Percentiles rank a stretch among this genome's conserved stretches.
These are phyloP conservation scores for Globisporangium splendens DNA, from an alignment of 352 stramenopile genomes.

Conservation along the genomic window DNA sequence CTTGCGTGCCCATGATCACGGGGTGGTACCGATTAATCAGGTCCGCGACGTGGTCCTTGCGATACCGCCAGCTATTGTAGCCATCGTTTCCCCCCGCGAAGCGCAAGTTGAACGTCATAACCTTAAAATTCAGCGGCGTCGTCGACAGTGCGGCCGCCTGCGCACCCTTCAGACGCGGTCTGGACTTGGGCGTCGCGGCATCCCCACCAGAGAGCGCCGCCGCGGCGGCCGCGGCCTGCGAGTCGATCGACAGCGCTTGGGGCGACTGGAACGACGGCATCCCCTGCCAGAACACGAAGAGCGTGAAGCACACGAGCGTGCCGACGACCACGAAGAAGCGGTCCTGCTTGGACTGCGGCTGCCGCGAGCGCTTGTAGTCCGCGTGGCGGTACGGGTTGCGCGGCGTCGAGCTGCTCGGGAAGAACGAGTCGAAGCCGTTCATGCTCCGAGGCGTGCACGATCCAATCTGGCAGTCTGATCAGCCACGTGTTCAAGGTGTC, in stretches of 20 bases:
- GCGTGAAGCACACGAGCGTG: slow-evolving; percentile 60
- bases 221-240: slow-evolving; percentile 26
- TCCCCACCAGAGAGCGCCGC: slow-evolving; percentile 24
- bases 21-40: slow-evolving; percentile 76
- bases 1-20: slow-evolving; percentile 67
- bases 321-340: slow-evolving; percentile 62
- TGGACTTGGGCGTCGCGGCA: background rate
- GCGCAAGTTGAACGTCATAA: slow-evolving; percentile 86
- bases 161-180: slow-evolving; percentile 39
- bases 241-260: slow-evolving; percentile 23
- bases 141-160: slow-evolving; percentile 19
- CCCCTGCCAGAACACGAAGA: slow-evolving; percentile 56
- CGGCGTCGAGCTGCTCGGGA: slow-evolving; percentile 49
- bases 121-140: slow-evolving; percentile 53
- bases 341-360: slow-evolving; percentile 35
- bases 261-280: slow-evolving; percentile 8
- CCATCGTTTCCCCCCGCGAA: slow-evolving; percentile 65
- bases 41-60: slow-evolving; percentile 70
- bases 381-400: slow-evolving; percentile 80
- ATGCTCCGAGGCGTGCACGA: slow-evolving; percentile 25
- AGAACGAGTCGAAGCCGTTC: slow-evolving; percentile 69
- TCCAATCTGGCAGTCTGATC: too few relatives aligned
- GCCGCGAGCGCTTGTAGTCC: slow-evolving; percentile 25
- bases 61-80: slow-evolving; percentile 60
- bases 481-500: too few relatives aligned